A percentile compares a stretch with the other conserved stretches of the same genome.
Conservation (phyloP, 495 filamentous ascomycete genomes). For the Hypoxylon perforatum region DNA sequence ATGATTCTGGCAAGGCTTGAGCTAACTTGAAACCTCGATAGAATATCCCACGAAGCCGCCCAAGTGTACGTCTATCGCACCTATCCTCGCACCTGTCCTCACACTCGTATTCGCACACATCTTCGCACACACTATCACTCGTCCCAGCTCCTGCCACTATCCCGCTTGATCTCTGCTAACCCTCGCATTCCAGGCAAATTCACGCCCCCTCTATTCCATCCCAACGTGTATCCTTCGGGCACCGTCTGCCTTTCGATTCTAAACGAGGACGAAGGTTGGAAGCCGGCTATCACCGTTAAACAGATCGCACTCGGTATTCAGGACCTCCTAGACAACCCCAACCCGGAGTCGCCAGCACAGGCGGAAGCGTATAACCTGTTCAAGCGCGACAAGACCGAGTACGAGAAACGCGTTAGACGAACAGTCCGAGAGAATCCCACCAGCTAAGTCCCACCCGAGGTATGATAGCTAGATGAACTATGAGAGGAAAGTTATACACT, state of each 20-base stretch:
- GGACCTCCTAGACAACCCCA: slow-evolving; percentile 93
- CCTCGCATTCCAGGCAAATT: slow-evolving; percentile 81
- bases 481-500: slow-evolving; percentile 25
- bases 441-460: slow-evolving; percentile 50
- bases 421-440: slow-evolving; percentile 90
- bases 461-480: background rate
- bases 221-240: slow-evolving; percentile 98
- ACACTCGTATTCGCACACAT: too few relatives aligned
- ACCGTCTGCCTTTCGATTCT: slow-evolving; percentile 97
- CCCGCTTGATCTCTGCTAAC: slow-evolving; percentile 41
- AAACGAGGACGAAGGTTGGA: slow-evolving; percentile 99
- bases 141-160: slow-evolving; percentile 4
- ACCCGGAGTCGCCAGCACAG: slow-evolving; percentile 96
- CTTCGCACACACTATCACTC: too few relatives aligned
- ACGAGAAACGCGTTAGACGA: slow-evolving; percentile 86
- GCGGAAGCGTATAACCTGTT: slow-evolving; percentile 98
- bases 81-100: background rate
- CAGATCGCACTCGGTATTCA: slow-evolving; percentile 96
- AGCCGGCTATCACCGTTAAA: slow-evolving; percentile 97
- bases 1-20: slow-evolving; percentile 26
- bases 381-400: slow-evolving; percentile 87
- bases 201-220: slow-evolving; percentile 93
- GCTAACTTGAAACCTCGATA: slow-evolving; percentile 53
- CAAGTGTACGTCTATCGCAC: slow-evolving; percentile 77
- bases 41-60: slow-evolving; percentile 99